Conservation (phyloP, 2,329 filamentous ascomycete species). For the Aureobasidium uvarum region DNA sequence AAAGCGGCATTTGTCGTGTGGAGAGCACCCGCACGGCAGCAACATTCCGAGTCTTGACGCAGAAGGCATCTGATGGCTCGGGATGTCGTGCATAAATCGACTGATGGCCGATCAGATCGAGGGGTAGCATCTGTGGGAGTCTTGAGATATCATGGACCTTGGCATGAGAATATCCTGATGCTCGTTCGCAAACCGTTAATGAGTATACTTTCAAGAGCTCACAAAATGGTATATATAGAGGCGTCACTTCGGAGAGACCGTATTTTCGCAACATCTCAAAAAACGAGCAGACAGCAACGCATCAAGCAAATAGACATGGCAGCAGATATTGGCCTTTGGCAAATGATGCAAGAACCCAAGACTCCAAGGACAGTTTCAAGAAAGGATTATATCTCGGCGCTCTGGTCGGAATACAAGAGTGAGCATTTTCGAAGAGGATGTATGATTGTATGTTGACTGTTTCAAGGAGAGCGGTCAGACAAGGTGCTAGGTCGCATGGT, state of each 20-base stretch:
- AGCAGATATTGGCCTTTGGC: slow-evolving; percentile 14
- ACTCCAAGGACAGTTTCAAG: not conserved
- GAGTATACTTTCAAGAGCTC: too few relatives aligned
- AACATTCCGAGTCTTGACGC: not conserved
- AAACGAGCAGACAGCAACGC: not conserved
- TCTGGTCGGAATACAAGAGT: slow-evolving; percentile 18
- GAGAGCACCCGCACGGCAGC: not conserved
- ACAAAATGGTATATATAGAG: not conserved
- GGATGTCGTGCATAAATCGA: slow-evolving; percentile 20
- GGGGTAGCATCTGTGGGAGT: slow-evolving; percentile 3
- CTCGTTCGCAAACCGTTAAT: not conserved
- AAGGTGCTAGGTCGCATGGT: slow-evolving; percentile 4
- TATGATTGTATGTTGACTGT: not conserved
- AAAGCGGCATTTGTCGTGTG: not conserved
- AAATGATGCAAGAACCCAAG: slow-evolving; percentile 6
- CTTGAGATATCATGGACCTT: slow-evolving; percentile 11
- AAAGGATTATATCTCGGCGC: slow-evolving; percentile 4
- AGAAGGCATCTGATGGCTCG: slow-evolving; percentile 14
- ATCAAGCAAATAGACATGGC: not conserved
- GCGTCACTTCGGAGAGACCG: not conserved
- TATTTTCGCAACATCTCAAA: not conserved
- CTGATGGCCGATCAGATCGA: not conserved
- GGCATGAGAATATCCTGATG: slow-evolving; percentile 14
- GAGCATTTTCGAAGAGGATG: not conserved
- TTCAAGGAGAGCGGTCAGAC: slow-evolving; percentile 1